Percentiles rank a stretch among this genome's conserved stretches.
phyloP scores from a whole-genome alignment of 345 rosid genomes.

The Isatis tinctoria region DNA sequence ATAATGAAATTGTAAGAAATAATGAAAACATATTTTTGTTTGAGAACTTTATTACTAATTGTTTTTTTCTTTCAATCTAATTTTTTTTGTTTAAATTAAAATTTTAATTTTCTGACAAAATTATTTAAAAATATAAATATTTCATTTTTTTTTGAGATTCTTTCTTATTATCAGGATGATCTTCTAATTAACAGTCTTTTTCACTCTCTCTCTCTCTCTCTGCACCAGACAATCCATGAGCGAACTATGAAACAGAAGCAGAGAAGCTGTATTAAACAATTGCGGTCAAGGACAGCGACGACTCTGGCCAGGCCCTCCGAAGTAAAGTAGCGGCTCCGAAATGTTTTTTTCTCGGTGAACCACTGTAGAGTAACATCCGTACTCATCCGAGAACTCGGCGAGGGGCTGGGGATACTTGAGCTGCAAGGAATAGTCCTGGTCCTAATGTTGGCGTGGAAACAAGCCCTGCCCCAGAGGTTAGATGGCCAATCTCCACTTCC shows the following conservation, averaged over 20 bases:
- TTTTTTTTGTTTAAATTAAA: no score
- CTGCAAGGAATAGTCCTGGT: constrained; percentile 32
- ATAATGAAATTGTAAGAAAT: no score
- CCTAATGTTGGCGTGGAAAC: constrained; percentile 32
- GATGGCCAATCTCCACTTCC: constrained; percentile 39
- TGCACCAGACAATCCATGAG: background rate
- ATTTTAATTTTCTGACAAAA: no score
- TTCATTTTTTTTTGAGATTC: no score
- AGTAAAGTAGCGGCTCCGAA: constrained; percentile 34
- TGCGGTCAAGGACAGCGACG: constrained; percentile 19
- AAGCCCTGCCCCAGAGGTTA: background rate
- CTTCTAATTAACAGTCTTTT: background rate
- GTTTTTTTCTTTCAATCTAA: no score
- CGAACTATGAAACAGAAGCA: background rate
- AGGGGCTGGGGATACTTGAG: constrained; percentile 34
- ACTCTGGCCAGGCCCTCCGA: constrained; percentile 44
- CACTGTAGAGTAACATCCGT: constrained; percentile 21
- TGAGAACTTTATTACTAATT: no score
- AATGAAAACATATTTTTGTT: no score
- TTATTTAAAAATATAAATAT: no score
- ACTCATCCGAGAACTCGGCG: constrained; percentile 17
- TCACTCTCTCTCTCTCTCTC: background rate
- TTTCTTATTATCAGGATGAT: no score
- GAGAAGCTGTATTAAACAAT: background rate
- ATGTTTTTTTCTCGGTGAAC: background rate